These are phyloP conservation scores for Cyberlindnera galapagoensis DNA, from an alignment of 805 yeast genomes.

Conservation along the genomic window DNA sequence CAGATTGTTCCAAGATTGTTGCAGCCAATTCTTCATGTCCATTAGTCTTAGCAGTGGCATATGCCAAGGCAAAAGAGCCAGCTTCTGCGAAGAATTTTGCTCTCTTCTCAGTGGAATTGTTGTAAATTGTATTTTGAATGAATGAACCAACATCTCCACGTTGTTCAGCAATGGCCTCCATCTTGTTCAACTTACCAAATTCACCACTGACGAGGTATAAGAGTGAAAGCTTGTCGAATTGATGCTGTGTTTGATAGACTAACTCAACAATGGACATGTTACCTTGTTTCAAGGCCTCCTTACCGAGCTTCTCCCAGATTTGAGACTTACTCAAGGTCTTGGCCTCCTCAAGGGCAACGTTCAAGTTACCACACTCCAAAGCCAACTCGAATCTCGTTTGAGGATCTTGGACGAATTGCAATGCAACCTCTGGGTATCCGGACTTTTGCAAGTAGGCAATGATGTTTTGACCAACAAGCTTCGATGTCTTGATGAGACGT, in stretches of 20 bases:
- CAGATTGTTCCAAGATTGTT: slow-evolving; percentile 64
- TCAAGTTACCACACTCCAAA: slow-evolving; percentile 84
- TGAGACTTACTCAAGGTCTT: slow-evolving; percentile 57
- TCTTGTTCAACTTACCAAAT: slow-evolving; percentile 61
- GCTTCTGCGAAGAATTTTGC: slow-evolving; percentile 66
- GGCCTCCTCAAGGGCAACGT: slow-evolving; percentile 86
- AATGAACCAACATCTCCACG: slow-evolving; percentile 77
- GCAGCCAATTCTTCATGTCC: slow-evolving; percentile 75
- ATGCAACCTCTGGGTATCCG: slow-evolving; percentile 96
- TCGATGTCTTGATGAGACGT: slow-evolving; percentile 80
- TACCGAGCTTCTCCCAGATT: slow-evolving; percentile 78
- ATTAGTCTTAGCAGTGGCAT: slow-evolving; percentile 82
- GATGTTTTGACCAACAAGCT: slow-evolving; percentile 94
- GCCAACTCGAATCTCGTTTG: slow-evolving; percentile 95
- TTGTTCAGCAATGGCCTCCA: slow-evolving; percentile 85
- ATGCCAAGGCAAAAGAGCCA: slow-evolving; percentile 85
- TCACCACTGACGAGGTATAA: slow-evolving; percentile 84
- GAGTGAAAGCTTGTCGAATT: slow-evolving; percentile 86
- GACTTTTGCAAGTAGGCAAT: slow-evolving; percentile 90
- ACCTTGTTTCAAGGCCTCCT: slow-evolving; percentile 87
- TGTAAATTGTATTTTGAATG: slow-evolving; percentile 76
- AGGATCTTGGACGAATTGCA: slow-evolving; percentile 94
- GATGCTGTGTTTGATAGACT: slow-evolving; percentile 80
- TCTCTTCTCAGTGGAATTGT: slow-evolving; percentile 69
- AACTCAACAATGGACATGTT: slow-evolving; percentile 79